Base-by-base conservation (phyloP, 805 yeast genomes). In the Teunomyces gatunensis region DNA sequence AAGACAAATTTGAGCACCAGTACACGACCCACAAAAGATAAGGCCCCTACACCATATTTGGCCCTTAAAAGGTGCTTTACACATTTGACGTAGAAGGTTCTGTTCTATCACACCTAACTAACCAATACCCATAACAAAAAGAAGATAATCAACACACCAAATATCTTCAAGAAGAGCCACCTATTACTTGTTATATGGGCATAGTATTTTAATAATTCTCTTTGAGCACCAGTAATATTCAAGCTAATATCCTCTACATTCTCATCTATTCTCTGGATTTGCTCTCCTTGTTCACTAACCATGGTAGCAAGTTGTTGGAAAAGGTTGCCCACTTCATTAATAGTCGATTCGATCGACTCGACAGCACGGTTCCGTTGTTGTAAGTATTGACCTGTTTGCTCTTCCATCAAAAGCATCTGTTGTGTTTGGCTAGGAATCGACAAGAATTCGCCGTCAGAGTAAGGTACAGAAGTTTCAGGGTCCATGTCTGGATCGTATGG, bases 231-330 rank as follows among this genome's bases (percentile, higher is more conserved):
- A 23, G 79, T 71, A 12, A 94, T 91, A 64, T 91, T 94, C 62
- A 92, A 64, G 58, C 89, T 83, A 46, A 92, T 89, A 60, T 94
- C 98, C 56, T 91, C 97, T 5, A 96, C 96, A 61, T 94, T 91
- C 47, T 84, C 88, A 68, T 94, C 99, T 53, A 94, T 94, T 61
- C 98, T 76, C 66, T 92, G 98, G 48, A 94, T 92, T 12, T 87
- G 87, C 58, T 94, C 99, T 35, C 98, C 92, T 68, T 94, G 99
- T 65, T 94, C 98, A 52, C 88, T 90, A 6, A 94, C 97, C 98
- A 94, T 92, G 1, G 96, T 86, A 4, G 98, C 96, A 57, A 94
- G 75, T 67, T 94, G 99, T 58, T 88, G 92, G 71, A 94, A 94
- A 50, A 94, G 75, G 43, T 87, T 86, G 37, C 99, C 99, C 42